phyloP scores from a whole-genome alignment of 306 rosid genomes.

The Trifolium fragiferum region DNA sequence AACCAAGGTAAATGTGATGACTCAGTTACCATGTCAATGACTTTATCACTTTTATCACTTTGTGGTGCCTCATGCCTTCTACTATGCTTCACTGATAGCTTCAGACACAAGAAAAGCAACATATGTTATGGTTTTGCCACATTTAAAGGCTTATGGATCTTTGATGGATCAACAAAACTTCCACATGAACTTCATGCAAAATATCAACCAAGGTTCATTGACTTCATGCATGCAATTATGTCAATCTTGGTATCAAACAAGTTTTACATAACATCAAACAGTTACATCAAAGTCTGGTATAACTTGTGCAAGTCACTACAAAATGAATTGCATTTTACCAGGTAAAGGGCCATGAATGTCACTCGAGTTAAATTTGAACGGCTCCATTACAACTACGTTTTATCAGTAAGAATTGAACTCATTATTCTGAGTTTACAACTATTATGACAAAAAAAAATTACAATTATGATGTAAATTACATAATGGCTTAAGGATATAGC shows the following conservation, averaged over 20 bases:
- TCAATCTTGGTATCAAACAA: constrained; percentile 66
- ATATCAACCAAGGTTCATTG: constrained; percentile 50
- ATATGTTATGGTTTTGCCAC: constrained; percentile 75
- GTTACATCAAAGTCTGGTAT: too few relatives aligned
- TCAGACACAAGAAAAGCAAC: constrained; percentile 63
- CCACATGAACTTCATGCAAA: constrained; percentile 45
- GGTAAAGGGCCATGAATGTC: too few relatives aligned
- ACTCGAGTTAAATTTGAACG: too few relatives aligned
- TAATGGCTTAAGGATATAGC: too few relatives aligned
- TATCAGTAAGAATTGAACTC: too few relatives aligned
- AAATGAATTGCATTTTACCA: too few relatives aligned
- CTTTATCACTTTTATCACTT: constrained; percentile 49
- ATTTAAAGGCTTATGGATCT: constrained; percentile 59
- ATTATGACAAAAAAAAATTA: too few relatives aligned
- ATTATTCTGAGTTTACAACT: too few relatives aligned
- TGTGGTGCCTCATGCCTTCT: constrained; percentile 68
- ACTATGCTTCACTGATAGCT: constrained; percentile 69
- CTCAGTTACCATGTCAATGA: constrained; percentile 47
- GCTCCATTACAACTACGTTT: too few relatives aligned
- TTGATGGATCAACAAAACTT: constrained; percentile 60
- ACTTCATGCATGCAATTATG: constrained; percentile 64
- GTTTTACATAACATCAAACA: too few relatives aligned
- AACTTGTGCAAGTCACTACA: too few relatives aligned
- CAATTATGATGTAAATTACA: too few relatives aligned
- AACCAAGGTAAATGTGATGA: constrained; percentile 68